Percentiles rank a stretch among this genome's conserved stretches.
Evolutionary conservation across 2,329 filamentous ascomycete genomes (phyloP).

Genomic region (Alternaria ventricosa): DNA sequence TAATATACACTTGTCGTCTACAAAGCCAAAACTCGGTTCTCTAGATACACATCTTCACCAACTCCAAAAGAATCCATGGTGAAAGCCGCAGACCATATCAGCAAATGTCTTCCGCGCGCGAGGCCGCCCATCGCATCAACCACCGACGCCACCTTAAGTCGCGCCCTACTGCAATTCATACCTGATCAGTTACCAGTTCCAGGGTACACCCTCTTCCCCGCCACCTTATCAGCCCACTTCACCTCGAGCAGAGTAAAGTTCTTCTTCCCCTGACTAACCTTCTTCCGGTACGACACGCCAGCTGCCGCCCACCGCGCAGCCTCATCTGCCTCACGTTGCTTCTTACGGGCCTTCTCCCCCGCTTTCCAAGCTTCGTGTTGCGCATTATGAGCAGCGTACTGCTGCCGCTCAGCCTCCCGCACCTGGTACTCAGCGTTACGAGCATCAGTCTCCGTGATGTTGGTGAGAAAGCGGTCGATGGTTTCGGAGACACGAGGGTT

Average conservation of each 20-base stretch:
- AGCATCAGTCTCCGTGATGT: background rate
- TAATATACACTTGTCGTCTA: background rate
- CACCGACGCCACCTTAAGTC: too few relatives aligned
- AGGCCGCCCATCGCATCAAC: background rate
- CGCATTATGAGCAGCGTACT: background rate
- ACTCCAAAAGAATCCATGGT: background rate
- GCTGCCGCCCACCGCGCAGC: background rate
- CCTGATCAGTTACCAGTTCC: background rate
- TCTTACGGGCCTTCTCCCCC: background rate
- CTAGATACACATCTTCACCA: background rate
- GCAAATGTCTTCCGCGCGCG: background rate
- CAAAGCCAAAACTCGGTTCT: too few relatives aligned
- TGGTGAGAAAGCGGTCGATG: background rate
- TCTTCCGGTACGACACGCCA: conserved; percentile 4
- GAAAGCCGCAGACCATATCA: background rate
- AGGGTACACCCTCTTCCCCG: background rate
- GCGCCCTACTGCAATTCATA: too few relatives aligned
- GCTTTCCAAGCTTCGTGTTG: background rate
- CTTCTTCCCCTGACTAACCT: background rate
- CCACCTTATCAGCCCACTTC: background rate
- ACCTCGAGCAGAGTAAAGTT: background rate
- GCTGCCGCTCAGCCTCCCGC: background rate
- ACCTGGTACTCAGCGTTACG: background rate
- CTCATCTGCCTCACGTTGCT: background rate
- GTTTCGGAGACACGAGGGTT: background rate